These are phyloP conservation scores for Pyrenopolyporus hunteri DNA, from an alignment of 495 filamentous ascomycete genomes.

Conservation along the genomic window DNA sequence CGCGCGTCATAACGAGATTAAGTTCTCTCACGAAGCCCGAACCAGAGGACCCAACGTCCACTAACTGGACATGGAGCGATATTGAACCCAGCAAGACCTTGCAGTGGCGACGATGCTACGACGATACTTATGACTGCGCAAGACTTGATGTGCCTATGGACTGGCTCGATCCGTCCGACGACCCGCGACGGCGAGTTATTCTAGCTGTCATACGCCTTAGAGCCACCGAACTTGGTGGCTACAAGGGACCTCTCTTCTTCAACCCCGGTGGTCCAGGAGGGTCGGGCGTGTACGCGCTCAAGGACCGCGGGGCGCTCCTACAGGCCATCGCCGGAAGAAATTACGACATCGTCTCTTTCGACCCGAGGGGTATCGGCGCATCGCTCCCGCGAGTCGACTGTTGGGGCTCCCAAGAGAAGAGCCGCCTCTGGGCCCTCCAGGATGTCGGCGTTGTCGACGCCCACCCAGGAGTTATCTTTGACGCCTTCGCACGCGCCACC, in stretches of 20 bases:
- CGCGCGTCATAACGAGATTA: neutral
- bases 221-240: conserved; percentile 45
- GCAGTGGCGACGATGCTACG: conserved; percentile 46
- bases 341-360: conserved; percentile 57
- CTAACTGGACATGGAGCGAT: conserved; percentile 39
- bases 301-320: conserved; percentile 44
- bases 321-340: conserved; percentile 56
- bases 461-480: conserved; percentile 48
- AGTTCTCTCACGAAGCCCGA: neutral
- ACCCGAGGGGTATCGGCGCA: conserved; percentile 55
- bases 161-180: conserved; percentile 51
- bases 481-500: conserved; percentile 47
- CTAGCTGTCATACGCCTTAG: conserved; percentile 55
- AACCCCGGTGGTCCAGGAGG: conserved; percentile 62
- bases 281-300: conserved; percentile 50
- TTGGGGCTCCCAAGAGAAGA: conserved; percentile 46
- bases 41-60: neutral
- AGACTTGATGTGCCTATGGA: conserved; percentile 55
- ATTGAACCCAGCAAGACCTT: conserved; percentile 45
- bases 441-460: conserved; percentile 48
- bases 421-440: conserved; percentile 46
- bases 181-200: conserved; percentile 38
- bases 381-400: conserved; percentile 53
- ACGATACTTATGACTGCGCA: conserved; percentile 47
- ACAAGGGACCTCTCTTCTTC: conserved; percentile 57